Conservation (phyloP, 257 asterid genomes). For the Ilex aquifolium region DNA sequence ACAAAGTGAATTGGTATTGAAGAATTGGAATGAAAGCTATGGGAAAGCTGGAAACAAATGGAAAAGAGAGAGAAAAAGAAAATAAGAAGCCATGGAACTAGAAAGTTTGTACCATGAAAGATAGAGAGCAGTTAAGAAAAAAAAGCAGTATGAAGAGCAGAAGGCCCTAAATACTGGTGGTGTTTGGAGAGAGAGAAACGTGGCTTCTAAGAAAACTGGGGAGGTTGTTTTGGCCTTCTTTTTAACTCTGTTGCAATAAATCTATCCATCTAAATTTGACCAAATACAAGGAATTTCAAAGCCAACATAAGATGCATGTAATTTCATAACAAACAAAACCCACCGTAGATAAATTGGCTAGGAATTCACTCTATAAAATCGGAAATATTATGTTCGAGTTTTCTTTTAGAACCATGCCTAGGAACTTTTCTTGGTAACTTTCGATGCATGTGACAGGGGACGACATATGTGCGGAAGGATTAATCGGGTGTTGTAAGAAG, state of each 20-base stretch:
- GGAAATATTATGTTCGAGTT: too few relatives aligned
- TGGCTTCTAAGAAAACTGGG: constrained; percentile 32
- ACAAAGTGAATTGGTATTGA: neutral
- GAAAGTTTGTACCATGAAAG: constrained; percentile 6
- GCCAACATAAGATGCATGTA: neutral
- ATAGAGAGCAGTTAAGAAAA: constrained; percentile 18
- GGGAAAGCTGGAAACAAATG: constrained; percentile 12
- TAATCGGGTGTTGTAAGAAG: too few relatives aligned
- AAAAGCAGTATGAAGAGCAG: constrained; percentile 16
- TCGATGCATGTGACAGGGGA: too few relatives aligned
- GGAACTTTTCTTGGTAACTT: too few relatives aligned
- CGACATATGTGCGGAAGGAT: too few relatives aligned
- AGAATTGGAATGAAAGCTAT: neutral
- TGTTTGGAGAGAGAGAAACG: constrained; percentile 33
- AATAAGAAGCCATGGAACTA: constrained; percentile 19
- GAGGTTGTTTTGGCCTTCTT: constrained; percentile 20
- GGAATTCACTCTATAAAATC: too few relatives aligned
- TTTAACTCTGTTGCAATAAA: neutral
- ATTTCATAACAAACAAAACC: too few relatives aligned
- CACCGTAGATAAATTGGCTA: too few relatives aligned
- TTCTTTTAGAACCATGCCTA: too few relatives aligned
- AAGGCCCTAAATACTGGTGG: constrained; percentile 34
- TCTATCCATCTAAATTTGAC: constrained; percentile 8
- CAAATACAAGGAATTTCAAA: constrained; percentile 11
- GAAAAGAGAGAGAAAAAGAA: constrained; percentile 10